phyloP scores from a whole-genome alignment of 139 green algal species.

The Closterium sp. region DNA sequence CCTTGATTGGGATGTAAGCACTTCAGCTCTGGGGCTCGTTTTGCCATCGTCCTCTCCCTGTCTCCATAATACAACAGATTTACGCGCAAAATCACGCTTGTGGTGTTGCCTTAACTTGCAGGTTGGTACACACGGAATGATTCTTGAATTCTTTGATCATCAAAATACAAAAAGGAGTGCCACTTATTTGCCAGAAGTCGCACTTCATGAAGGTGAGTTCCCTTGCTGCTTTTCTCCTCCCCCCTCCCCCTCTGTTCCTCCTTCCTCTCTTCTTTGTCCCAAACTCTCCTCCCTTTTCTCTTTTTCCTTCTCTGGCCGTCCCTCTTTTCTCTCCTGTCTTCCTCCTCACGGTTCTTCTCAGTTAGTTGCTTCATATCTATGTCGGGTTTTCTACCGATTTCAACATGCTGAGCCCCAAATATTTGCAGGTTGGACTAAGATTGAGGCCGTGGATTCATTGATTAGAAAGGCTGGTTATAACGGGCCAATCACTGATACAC shows the following conservation, averaged over 20 bases:
- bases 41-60: background rate
- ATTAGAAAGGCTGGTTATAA: slow-evolving; percentile 54
- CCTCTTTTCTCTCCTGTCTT: background rate
- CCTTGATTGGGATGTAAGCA: slow-evolving; percentile 49
- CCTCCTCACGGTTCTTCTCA: background rate
- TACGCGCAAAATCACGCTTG: background rate
- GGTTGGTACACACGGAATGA: slow-evolving; percentile 53
- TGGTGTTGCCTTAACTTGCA: background rate
- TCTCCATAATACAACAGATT: background rate
- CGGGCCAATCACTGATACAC: slow-evolving; percentile 45
- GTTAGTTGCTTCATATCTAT: background rate
- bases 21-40: background rate
- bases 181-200: slow-evolving; percentile 54
- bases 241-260: background rate
- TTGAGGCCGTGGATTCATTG: slow-evolving; percentile 53
- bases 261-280: background rate
- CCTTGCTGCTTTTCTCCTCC: background rate
- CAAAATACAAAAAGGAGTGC: slow-evolving; percentile 46
- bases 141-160: slow-evolving; percentile 50
- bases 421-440: slow-evolving; percentile 40
- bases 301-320: background rate
- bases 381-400: background rate
- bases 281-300: background rate
- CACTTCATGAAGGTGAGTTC: slow-evolving; percentile 51
- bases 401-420: background rate